A percentile compares a stretch with the other conserved stretches of the same genome.
phyloP scores from a whole-genome alignment of 176 grass and related monocot genomes.

The Elaeis guineensis region DNA sequence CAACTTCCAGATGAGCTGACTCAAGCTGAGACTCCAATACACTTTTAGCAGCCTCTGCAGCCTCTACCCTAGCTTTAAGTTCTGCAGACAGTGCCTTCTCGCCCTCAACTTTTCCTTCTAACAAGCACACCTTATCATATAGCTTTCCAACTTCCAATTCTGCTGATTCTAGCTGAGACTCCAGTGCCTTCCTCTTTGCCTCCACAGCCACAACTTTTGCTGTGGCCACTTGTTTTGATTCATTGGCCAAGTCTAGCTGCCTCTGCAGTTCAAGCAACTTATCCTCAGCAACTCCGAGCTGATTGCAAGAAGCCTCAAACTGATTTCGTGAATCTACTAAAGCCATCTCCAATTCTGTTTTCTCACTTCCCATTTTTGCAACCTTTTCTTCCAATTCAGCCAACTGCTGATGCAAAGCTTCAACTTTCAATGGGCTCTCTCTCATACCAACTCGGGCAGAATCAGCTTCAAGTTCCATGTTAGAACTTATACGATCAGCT shows the following conservation, averaged over 20 bases:
- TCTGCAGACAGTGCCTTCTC: conserved; percentile 43
- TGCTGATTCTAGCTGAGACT: conserved; percentile 37
- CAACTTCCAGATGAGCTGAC: conserved; percentile 34
- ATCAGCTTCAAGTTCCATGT: conserved; percentile 39
- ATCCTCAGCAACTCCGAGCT: conserved; percentile 33
- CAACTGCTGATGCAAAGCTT: conserved; percentile 27
- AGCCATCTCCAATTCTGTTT: conserved; percentile 41
- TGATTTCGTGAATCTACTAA: conserved; percentile 50
- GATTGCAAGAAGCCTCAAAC: conserved; percentile 35
- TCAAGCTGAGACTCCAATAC: conserved; percentile 42
- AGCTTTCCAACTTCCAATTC: conserved; percentile 38
- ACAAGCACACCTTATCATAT: conserved; percentile 29
- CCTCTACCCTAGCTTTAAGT: conserved; percentile 45
- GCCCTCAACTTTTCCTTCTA: conserved; percentile 47
- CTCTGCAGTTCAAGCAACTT: conserved; percentile 59
- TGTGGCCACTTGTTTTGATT: conserved; percentile 37
- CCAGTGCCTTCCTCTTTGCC: conserved; percentile 34
- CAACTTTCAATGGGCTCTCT: conserved; percentile 38
- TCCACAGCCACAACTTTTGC: conserved; percentile 34
- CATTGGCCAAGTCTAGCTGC: conserved; percentile 42
- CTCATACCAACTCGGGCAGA: conserved; percentile 29
- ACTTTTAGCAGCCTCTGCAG: conserved; percentile 33
- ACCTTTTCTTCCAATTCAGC: conserved; percentile 35
- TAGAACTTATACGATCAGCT: conserved; percentile 27
- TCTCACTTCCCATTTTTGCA: conserved; percentile 57